Base-by-base conservation (phyloP, 1,284 basidiomycete genomes). In the Laetiporus sulphureus region DNA sequence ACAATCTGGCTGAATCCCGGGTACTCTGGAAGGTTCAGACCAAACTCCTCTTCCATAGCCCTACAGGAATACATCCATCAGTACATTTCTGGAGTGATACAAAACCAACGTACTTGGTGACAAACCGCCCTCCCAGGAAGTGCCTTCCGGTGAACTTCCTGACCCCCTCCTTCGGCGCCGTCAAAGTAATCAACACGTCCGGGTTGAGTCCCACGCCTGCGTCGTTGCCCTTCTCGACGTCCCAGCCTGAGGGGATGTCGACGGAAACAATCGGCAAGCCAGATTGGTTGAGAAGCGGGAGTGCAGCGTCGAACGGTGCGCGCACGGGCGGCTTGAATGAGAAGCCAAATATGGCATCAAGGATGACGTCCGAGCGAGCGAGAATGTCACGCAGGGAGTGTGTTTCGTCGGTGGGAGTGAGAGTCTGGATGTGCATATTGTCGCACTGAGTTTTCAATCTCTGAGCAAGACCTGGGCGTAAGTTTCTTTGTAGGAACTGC, bases 281-380 rank as follows among this genome's bases (percentile, higher is more conserved):
- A 5, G 83, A 82, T 19, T 68, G 58, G 1, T 77, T 71, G 38
- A 99, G 69, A 3, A 85, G 67, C 1, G 77, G 71, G 2, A 99
- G 72, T 12, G 84, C 82, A 0, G 64, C 57, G 54, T 91, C 82
- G 63, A 98, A 99, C 0, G 96, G 96, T 2, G 85, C 67, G 10
- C 96, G 83, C 4, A 92, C 73, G 19, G 92, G 92, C 1, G 76
- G 86, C 52, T 87, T 74, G 77, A 98, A 99, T 1, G 92, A 96
- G 68, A 99, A 99, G 3, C 96, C 95, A 54, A 99, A 99, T 48
- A 99, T 88, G 7, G 93, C 90, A 59, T 99, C 96, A 35, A 99
- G 71, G 13, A 99, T 75, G 23, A 97, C 82, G 62, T 98, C 91
- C 1, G 82, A 76, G 16, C 74, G 67, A 4, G 64, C 56, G 5